phyloP scores from a whole-genome alignment of 2,329 filamentous ascomycete species.

The Diaporthe sp. region DNA sequence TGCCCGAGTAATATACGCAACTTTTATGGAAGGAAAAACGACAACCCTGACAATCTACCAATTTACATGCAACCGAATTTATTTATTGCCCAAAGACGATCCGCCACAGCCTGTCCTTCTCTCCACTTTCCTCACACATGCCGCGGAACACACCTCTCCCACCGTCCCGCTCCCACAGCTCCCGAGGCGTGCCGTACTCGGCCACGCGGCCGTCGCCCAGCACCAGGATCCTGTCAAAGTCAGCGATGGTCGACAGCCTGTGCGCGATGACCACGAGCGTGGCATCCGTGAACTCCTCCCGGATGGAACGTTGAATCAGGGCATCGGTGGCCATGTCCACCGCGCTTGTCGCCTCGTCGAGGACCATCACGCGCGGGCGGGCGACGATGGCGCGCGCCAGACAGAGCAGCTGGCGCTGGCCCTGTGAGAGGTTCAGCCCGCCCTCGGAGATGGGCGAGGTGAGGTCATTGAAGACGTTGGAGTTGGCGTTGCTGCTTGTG shows the following conservation, averaged over 20 bases:
- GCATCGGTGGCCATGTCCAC: conserved; percentile 84
- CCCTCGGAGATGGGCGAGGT: conserved; percentile 77
- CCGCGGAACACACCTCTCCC: conserved; percentile 67
- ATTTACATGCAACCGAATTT: too few species aligned
- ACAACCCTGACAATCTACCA: not conserved
- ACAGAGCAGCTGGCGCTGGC: conserved; percentile 82
- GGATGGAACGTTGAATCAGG: conserved; percentile 80
- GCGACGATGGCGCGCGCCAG: conserved; percentile 80
- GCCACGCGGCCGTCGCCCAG: conserved; percentile 76
- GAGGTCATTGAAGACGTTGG: conserved; percentile 76
- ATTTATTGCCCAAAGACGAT: conserved; percentile 56
- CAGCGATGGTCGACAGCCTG: conserved; percentile 80
- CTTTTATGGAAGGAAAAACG: not conserved
- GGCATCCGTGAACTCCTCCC: conserved; percentile 77
- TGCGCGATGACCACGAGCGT: conserved; percentile 84
- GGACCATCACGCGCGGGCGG: conserved; percentile 81
- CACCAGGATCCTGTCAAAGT: conserved; percentile 82
- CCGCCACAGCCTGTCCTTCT: conserved; percentile 65
- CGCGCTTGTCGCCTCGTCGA: conserved; percentile 84
- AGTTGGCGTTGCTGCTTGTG: conserved; percentile 61
- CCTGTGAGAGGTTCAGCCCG: conserved; percentile 81
- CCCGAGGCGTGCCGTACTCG: conserved; percentile 76
- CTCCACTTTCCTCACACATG: conserved; percentile 75
- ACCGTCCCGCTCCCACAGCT: conserved; percentile 69
- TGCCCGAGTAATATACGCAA: not conserved